phyloP scores from a whole-genome alignment of 139 green algal species.

The Micractinium sp. region DNA sequence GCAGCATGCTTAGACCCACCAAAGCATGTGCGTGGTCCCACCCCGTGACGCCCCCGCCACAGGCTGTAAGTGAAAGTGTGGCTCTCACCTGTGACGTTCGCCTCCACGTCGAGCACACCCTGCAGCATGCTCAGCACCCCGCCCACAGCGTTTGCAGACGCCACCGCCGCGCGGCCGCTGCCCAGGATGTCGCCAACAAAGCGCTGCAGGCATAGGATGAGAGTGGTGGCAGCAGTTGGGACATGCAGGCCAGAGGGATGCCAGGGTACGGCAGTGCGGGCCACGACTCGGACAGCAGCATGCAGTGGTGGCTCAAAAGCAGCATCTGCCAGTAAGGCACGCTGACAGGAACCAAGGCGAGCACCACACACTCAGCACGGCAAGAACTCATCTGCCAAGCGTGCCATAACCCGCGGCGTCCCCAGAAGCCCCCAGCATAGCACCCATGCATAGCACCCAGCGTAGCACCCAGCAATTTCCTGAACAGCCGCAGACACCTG shows the following conservation, averaged over 20 bases:
- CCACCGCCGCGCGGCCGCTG: not conserved
- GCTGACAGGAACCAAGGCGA: too few species aligned
- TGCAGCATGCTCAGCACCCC: not conserved
- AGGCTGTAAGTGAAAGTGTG: too few species aligned
- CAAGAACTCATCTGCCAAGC: too few species aligned
- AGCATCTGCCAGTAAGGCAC: too few species aligned
- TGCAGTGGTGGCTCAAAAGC: not conserved
- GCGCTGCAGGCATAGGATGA: not conserved
- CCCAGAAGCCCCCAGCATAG: not conserved
- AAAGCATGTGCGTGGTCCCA: too few species aligned
- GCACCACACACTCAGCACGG: too few species aligned
- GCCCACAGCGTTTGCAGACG: not conserved
- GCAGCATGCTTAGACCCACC: not conserved
- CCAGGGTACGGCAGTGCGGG: not conserved
- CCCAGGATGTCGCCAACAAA: not conserved
- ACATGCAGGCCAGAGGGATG: not conserved
- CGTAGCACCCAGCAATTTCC: not conserved
- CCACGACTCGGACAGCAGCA: not conserved
- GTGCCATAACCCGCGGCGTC: too few species aligned
- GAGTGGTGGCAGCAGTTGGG: not conserved
- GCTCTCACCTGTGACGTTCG: constrained; percentile 9
- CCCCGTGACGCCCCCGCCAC: too few species aligned
- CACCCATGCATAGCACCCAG: not conserved
- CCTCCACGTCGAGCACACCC: not conserved
- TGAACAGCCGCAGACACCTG: too few species aligned